Evolutionary conservation across 805 yeast genomes (phyloP).

Genomic region (Clavispora asparagi): DNA sequence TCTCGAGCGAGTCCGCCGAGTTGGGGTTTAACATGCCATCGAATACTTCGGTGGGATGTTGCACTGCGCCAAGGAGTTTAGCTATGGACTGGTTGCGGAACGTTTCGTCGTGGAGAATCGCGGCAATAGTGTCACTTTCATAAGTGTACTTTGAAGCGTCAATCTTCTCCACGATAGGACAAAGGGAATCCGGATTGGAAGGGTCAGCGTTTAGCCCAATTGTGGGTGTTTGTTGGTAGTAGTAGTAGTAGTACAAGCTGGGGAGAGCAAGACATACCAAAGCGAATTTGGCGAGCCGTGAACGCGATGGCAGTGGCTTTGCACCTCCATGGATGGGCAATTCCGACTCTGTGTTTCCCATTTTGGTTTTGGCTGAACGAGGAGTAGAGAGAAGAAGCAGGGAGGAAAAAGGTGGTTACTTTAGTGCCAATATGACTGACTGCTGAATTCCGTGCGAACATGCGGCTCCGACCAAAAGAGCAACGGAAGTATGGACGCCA

Average conservation of each 20-base stretch:
- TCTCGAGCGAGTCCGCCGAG: slow-evolving; percentile 18
- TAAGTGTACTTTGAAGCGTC: slow-evolving; percentile 21
- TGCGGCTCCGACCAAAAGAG: background rate
- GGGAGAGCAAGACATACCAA: background rate
- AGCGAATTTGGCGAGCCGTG: background rate
- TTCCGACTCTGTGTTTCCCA: background rate
- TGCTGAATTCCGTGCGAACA: background rate
- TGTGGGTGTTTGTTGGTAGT: background rate
- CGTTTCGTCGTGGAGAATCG: slow-evolving; percentile 22
- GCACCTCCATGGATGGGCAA: background rate
- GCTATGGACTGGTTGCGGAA: slow-evolving; percentile 20
- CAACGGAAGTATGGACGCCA: no score
- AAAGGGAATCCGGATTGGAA: slow-evolving; percentile 25
- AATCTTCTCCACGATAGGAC: slow-evolving; percentile 31
- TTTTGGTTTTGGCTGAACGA: background rate
- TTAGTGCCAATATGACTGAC: no score
- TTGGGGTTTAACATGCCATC: slow-evolving; percentile 29
- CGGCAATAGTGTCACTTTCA: slow-evolving; percentile 15
- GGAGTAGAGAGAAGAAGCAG: no score
- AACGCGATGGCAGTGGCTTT: background rate
- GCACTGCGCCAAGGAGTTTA: slow-evolving; percentile 24
- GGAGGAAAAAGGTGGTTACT: no score
- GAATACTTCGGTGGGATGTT: slow-evolving; percentile 27
- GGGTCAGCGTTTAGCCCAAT: background rate
- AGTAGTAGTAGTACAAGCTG: background rate